Evolutionary conservation across 2,329 filamentous ascomycete genomes (phyloP), one percentile per base, ranked within the genome.

Genomic region (Pezicula radicicola): DNA sequence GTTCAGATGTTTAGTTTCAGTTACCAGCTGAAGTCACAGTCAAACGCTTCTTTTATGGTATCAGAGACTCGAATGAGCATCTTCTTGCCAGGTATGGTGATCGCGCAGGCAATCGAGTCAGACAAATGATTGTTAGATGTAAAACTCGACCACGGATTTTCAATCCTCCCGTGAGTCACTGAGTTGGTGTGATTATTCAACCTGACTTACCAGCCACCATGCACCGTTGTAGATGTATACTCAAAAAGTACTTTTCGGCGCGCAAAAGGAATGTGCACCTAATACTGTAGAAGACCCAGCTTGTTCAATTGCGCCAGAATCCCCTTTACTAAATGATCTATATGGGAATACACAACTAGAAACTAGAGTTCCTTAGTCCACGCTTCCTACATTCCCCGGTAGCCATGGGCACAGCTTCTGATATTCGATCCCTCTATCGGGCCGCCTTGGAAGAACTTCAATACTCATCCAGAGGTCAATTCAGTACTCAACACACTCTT

Each of bases 11-110:
- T 49, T 72, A 75, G 2, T 79, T 85, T 55, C 82, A 85, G 64
- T 66, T 85, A 4, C 79, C 80, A 0, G 75, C 78, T 7, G 74
- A 80, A 44, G 70, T 84, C 5, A 63, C 82, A 52, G 74, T 85
- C n/a, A 67, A 72, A 49, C 73, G 81, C 35, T 85, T 82, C 58
- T 72, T 78, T 51, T 66, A 67, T 3, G 66, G 77, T 18, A 57
- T 77, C n/a, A 66, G 68, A 16, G 72, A 74, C 50, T 75, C 74
- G 13, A 81, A 83, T 52, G 58, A 63, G 28, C 70, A 72, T 12
- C 61, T 83, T 1, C 51, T 55, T 9, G 16, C 56, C 30, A 55
- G 53, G 43, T 62, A 64, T 44, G 62, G 61, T 4, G 28, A 37
- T 27, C 13, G 16, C n/a, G n/a, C 30, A 44, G 39, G 50, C 21